These are phyloP conservation scores for Sedum album DNA, from an alignment of 164 flowering plant genomes.

Conservation along the genomic window DNA sequence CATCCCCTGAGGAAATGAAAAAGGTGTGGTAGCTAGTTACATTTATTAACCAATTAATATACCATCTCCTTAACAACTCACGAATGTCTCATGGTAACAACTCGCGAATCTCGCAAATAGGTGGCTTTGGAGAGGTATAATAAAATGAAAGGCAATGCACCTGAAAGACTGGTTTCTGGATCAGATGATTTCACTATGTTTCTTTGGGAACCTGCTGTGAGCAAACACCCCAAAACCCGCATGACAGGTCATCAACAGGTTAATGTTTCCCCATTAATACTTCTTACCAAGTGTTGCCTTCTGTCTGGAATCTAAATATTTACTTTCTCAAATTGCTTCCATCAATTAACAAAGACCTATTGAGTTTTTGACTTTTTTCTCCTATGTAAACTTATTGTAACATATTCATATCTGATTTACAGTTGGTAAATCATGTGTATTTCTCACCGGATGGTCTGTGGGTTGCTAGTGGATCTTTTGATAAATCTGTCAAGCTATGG, in stretches of 20 bases:
- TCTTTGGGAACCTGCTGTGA: slow-evolving; percentile 88
- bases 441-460: slow-evolving; percentile 99
- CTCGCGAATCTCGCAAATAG: slow-evolving; percentile 20
- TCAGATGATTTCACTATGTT: slow-evolving; percentile 97
- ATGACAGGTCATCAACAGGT: slow-evolving; percentile 99
- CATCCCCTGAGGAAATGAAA: slow-evolving; percentile 90
- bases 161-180: slow-evolving; percentile 96
- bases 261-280: neutral
- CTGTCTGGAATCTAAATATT: neutral
- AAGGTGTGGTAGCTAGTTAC: slow-evolving; percentile 33
- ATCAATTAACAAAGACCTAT: neutral
- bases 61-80: neutral
- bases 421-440: slow-evolving; percentile 97
- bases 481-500: slow-evolving; percentile 92
- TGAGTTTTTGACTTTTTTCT: neutral
- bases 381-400: neutral
- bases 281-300: neutral
- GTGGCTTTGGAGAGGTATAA: slow-evolving; percentile 81
- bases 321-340: neutral
- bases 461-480: slow-evolving; percentile 99
- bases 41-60: neutral
- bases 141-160: slow-evolving; percentile 80
- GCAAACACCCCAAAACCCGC: slow-evolving; percentile 80
- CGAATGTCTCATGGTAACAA: neutral
- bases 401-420: slow-evolving; percentile 10